These are phyloP conservation scores for Aspergillus sp. DNA, from an alignment of 2,329 filamentous ascomycete genomes.

Conservation along the genomic window DNA sequence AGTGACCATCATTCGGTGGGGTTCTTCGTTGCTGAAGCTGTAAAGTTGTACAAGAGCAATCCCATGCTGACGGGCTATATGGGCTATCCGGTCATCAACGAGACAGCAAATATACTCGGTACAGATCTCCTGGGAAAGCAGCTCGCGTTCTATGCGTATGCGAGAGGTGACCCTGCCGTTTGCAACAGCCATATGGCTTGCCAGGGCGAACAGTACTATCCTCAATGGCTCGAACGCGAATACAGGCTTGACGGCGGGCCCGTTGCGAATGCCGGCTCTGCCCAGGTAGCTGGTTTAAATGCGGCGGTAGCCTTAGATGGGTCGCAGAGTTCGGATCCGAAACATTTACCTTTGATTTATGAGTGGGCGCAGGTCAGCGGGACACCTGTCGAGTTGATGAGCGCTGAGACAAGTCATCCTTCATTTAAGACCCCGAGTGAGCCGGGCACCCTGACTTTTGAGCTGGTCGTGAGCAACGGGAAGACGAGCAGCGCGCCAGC, in stretches of 20 bases:
- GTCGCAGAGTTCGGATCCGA: slow-evolving; percentile 4
- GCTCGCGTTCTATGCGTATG: slow-evolving; percentile 15
- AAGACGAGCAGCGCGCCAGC: slow-evolving; percentile 9
- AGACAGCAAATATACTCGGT: slow-evolving; percentile 1
- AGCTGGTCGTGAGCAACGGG: slow-evolving; percentile 9
- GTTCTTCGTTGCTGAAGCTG: slow-evolving; percentile 15
- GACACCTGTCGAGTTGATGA: not conserved
- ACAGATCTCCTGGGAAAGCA: slow-evolving; percentile 9
- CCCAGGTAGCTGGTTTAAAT: not conserved
- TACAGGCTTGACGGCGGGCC: not conserved
- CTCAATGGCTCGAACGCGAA: slow-evolving; percentile 12
- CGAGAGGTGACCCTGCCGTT: not conserved
- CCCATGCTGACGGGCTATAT: slow-evolving; percentile 2
- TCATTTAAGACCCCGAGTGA: not conserved
- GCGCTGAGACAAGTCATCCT: not conserved
- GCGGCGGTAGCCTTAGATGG: slow-evolving; percentile 11
- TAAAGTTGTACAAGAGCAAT: not conserved
- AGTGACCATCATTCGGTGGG: slow-evolving; percentile 23
- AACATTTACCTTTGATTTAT: not conserved
- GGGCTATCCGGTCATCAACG: slow-evolving; percentile 14
- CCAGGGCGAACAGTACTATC: not conserved
- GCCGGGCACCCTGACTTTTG: slow-evolving; percentile 4
- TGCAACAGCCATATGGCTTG: slow-evolving; percentile 12
- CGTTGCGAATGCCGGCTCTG: slow-evolving; percentile 1
- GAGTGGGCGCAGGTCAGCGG: slow-evolving; percentile 14